A percentile compares a stretch with the other conserved stretches of the same genome.
Evolutionary conservation across 768 basidiomycete genomes (phyloP).

Genomic region (Ramaria sp.): DNA sequence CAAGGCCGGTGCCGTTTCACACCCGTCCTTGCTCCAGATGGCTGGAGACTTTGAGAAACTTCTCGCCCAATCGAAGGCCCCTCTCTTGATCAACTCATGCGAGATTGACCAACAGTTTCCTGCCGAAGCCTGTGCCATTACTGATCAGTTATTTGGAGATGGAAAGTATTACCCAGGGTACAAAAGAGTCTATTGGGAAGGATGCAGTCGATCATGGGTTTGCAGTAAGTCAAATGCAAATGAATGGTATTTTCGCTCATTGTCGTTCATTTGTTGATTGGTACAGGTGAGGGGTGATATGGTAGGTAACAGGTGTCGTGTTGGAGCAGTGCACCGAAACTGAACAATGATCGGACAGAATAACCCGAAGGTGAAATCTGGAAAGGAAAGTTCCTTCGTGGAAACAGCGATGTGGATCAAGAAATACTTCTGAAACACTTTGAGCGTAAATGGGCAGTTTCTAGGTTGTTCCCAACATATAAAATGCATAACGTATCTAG

Average conservation of each 20-base stretch:
- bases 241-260: neutral
- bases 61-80: conserved; percentile 30
- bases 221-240: conserved; percentile 11
- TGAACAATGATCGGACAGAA: neutral
- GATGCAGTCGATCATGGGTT: conserved; percentile 19
- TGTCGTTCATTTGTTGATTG: neutral
- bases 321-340: neutral
- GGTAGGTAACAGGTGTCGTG: conserved; percentile 10
- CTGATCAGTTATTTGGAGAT: conserved; percentile 14
- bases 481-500: too few relatives aligned
- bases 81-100: conserved; percentile 62
- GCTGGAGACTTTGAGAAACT: conserved; percentile 9
- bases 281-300: conserved; percentile 9
- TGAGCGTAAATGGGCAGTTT: too few relatives aligned
- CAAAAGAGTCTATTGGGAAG: conserved; percentile 10
- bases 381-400: conserved; percentile 11
- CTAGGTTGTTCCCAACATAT: too few relatives aligned
- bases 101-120: conserved; percentile 10
- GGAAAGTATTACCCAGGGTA: conserved; percentile 14
- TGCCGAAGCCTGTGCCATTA: conserved; percentile 10
- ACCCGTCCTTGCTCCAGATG: conserved; percentile 6
- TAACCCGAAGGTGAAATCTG: conserved; percentile 12
- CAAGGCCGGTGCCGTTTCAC: conserved; percentile 3
- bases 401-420: conserved; percentile 15
- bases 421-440: conserved; percentile 8